phyloP scores from a whole-genome alignment of 768 basidiomycete genomes.

The Mycena galopus region DNA sequence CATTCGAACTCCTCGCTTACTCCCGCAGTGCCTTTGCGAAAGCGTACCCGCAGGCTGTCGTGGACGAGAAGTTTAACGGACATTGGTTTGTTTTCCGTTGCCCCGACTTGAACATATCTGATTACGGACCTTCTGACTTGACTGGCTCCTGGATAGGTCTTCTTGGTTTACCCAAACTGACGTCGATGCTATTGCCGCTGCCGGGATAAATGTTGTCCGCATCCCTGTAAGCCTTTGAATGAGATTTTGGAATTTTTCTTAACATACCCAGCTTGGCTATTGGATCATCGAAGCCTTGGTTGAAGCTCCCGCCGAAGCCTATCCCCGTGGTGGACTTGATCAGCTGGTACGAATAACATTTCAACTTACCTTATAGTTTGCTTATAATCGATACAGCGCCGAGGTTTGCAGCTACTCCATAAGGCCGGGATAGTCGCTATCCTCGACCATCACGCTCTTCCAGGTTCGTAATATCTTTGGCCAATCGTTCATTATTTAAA shows the following conservation, averaged over 20 bases:
- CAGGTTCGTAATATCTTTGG: constrained; percentile 48
- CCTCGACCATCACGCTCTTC: constrained; percentile 74
- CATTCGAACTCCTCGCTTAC: not conserved
- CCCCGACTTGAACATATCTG: not conserved
- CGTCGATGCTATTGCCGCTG: constrained; percentile 63
- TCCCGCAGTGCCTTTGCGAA: constrained; percentile 67
- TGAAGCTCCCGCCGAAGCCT: constrained; percentile 69
- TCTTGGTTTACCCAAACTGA: constrained; percentile 81
- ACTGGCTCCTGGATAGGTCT: constrained; percentile 54
- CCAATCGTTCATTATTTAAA: constrained; percentile 59
- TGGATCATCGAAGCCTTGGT: constrained; percentile 87
- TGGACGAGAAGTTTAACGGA: constrained; percentile 66
- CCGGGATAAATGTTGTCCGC: constrained; percentile 82
- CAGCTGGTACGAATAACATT: constrained; percentile 68
- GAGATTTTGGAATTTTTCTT: constrained; percentile 1
- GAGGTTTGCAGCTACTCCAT: constrained; percentile 71
- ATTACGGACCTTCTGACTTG: not conserved
- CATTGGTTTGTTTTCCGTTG: constrained; percentile 67
- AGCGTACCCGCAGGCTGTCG: constrained; percentile 69
- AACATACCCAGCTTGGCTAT: constrained; percentile 71
- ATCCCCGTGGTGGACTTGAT: constrained; percentile 75
- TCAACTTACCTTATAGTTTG: not conserved
- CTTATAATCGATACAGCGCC: constrained; percentile 56
- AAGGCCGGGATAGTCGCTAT: constrained; percentile 76
- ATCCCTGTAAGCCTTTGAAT: constrained; percentile 67